Evolutionary conservation across 163 green algal genomes (phyloP).

Genomic region (Chlamydomonas reinhardtii): DNA sequence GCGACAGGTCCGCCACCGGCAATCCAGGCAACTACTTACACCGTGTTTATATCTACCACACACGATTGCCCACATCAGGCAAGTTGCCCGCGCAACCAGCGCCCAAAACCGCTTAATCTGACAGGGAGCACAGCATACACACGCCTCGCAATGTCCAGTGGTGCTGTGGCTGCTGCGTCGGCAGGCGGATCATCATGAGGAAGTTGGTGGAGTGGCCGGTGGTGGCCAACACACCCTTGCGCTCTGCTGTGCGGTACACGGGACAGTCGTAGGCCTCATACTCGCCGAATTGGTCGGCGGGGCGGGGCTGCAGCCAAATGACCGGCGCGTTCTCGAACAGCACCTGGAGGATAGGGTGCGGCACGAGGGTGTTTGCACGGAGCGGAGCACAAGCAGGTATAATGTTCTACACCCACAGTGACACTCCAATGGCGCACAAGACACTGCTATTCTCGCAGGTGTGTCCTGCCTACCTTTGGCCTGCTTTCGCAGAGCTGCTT

Average conservation of each 20-base stretch:
- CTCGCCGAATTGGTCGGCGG: constrained; percentile 55
- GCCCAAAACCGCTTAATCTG: constrained; percentile 51
- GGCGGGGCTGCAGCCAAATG: constrained; percentile 75
- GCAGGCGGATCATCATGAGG: constrained; percentile 82
- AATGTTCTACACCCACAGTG: too few species aligned
- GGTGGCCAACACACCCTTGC: constrained; percentile 75
- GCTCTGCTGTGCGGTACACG: constrained; percentile 71
- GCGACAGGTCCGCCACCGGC: too few species aligned
- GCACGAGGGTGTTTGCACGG: not conserved
- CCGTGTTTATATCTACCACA: too few species aligned
- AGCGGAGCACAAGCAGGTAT: too few species aligned
- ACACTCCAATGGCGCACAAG: too few species aligned
- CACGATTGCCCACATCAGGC: too few species aligned
- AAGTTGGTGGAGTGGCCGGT: constrained; percentile 85
- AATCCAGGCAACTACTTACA: too few species aligned
- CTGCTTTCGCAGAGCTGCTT: constrained; percentile 72
- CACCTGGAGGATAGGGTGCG: constrained; percentile 44
- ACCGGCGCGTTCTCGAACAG: constrained; percentile 74
- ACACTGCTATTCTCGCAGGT: too few species aligned
- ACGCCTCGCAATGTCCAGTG: constrained; percentile 82
- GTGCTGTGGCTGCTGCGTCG: constrained; percentile 61
- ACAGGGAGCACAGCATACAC: constrained; percentile 73
- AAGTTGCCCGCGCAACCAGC: too few species aligned
- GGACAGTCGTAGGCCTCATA: constrained; percentile 71
- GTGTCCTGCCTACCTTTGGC: constrained; percentile 65